Base-by-base conservation (phyloP, 768 basidiomycete genomes). In the Phallus indusiatus region DNA sequence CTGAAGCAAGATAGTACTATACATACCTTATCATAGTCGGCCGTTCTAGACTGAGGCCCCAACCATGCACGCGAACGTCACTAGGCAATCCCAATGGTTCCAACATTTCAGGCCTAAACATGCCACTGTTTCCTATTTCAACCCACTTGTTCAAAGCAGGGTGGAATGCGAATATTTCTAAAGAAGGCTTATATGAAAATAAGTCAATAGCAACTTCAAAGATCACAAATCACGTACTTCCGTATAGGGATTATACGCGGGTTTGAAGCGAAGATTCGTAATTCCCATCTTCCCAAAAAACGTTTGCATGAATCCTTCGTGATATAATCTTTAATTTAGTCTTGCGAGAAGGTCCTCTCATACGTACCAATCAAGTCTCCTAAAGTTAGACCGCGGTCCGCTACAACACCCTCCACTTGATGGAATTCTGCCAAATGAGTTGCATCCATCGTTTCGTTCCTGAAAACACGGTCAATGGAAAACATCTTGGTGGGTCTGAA, bases 91-190 rank as follows among this genome's bases (percentile, higher is more conserved):
- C 96, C 94, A 98, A 97, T 7, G 96, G 94, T 70, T 94, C 94
- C 34, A 99, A 77, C 95, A 99, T 97, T 71, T 99, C 96, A 3
- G 96, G 96, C 35, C 96, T 84, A 85, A 99, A 99, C 90, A 99
- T 95, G 21, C 96, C 96, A 68, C 93, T 95, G 74, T 98, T 98
- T 36, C 95, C 95, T 34, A 98, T 92, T 72, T 97, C 95, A 36
- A 98, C 94, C 93, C 94, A 96, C 66, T 89, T 88, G 70, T 89
- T 78, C 42, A 98, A 81, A 72, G 86, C 82, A 42, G 94, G 91
- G 67, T 99, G 96, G 81, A 94, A 99, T 28, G 94, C 94, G 73
- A 97, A 99, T 61, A 99, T 95, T 74, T 99, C 96, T 49, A 98
- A 82, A 1, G 94, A 95, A 6, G 94, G 94, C 90, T 94, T 63